Evolutionary conservation across 495 filamentous ascomycete species (phyloP), one percentile per base, ranked within the genome.

Genomic region (Filosporella fistucella): DNA sequence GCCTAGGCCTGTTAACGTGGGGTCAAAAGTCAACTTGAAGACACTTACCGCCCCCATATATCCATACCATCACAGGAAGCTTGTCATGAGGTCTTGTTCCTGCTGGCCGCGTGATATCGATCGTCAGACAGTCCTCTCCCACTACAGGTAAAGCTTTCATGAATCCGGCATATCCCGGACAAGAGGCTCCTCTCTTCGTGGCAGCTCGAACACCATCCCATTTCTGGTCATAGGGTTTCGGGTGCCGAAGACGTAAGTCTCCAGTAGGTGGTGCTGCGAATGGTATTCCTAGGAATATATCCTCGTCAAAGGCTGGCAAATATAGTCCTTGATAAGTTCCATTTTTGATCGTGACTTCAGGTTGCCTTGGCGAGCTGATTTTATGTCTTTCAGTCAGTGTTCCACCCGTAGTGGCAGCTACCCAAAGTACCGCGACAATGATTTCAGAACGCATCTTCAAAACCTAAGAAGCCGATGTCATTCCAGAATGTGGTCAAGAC

Each of bases 41-140:
- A 37, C 34, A 37, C 34, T 37, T 2, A 1, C 69, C 76, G 23
- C 82, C 81, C 24, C 81, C 82, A 54, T 74, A 81, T 28, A 87
- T 85, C 77, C 80, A 85, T 4, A 82, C 65, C 41, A 80, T 62
- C 18, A 85, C 75, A 0, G 82, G 83, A 2, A 85, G 61, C 7
- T 68, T 68, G 10, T 68, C 51, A 3, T 54, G 58, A 0, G 51
- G 46, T 18, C 39, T 60, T 22, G 62, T 71, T 1, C 71, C 72
- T 0, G 70, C 45, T 2, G 83, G 81, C 14, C 82, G 74, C 10
- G 32, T 18, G 17, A 44, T 66, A 45, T 80, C 80, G 11, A 81
- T 45, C 20, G 71, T 75, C 5, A 81, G 60, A 53, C 77, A 81
- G 42, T 76, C 75, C 52, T 81, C 76, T 11, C 25, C 40, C 11